Conservation (phyloP, 371 early-diverging fungal species). For the Apophysomyces trapeziformis region DNA sequence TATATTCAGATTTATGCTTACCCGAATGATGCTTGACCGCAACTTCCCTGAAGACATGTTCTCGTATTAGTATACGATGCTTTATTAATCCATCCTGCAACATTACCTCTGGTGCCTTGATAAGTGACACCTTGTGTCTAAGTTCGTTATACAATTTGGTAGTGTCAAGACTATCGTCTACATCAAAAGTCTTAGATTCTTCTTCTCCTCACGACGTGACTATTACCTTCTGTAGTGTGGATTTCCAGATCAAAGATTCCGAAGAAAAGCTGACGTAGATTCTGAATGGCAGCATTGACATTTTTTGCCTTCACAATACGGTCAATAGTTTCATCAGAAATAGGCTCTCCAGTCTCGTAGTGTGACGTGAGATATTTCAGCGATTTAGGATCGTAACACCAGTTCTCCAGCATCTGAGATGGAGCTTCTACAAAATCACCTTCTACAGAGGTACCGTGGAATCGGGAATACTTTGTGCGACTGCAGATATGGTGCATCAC, state of each 20-base stretch:
- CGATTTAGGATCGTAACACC: slow-evolving; percentile 83
- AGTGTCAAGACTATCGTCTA: slow-evolving; percentile 58
- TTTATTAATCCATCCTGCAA: neutral
- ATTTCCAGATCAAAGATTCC: slow-evolving; percentile 77
- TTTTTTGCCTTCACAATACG: slow-evolving; percentile 75
- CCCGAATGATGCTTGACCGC: slow-evolving; percentile 59
- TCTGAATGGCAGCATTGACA: slow-evolving; percentile 71
- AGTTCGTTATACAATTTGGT: slow-evolving; percentile 64
- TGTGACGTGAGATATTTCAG: slow-evolving; percentile 75
- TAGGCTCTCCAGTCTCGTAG: slow-evolving; percentile 69
- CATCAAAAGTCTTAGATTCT: neutral
- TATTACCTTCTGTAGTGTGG: slow-evolving; percentile 57
- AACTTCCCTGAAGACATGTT: slow-evolving; percentile 33
- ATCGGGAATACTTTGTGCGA: slow-evolving; percentile 67
- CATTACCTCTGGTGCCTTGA: slow-evolving; percentile 52
- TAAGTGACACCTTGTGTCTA: slow-evolving; percentile 66
- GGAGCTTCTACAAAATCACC: slow-evolving; percentile 94
- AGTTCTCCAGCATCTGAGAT: slow-evolving; percentile 74
- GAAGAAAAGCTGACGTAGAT: slow-evolving; percentile 81
- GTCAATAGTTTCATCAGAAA: slow-evolving; percentile 75
- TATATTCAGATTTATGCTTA: slow-evolving; percentile 10
- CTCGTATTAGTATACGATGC: slow-evolving; percentile 9
- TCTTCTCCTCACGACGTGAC: neutral
- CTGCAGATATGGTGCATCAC: slow-evolving; percentile 85
- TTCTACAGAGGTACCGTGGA: slow-evolving; percentile 83